These are phyloP conservation scores for Vigna radiata DNA, from an alignment of 306 rosid species.

Conservation along the genomic window DNA sequence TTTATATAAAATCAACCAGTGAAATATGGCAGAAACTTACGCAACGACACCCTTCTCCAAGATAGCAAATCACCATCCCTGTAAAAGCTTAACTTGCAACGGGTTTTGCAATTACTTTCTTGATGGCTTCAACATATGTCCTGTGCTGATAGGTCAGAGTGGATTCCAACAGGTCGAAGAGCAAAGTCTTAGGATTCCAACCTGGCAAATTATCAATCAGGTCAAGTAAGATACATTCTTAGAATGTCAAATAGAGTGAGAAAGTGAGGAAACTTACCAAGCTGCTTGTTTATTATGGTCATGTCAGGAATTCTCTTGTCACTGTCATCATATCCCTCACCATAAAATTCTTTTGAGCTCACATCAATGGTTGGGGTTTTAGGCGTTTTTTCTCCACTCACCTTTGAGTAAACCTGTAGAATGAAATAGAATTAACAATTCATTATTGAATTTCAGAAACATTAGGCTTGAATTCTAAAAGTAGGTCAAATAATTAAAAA, in stretches of 20 bases:
- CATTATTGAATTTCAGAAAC: conserved; percentile 20
- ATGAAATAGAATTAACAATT: conserved; percentile 18
- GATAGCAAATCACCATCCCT: conserved; percentile 34
- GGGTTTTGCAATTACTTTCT: conserved; percentile 77
- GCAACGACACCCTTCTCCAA: conserved; percentile 46
- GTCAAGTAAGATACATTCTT: conserved; percentile 17
- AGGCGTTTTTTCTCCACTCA: conserved; percentile 71
- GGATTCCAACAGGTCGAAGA: conserved; percentile 94
- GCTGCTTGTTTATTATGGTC: conserved; percentile 92
- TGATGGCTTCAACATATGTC: conserved; percentile 91
- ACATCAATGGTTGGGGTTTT: conserved; percentile 79
- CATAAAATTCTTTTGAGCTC: conserved; percentile 91
- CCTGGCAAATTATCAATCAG: conserved; percentile 50
- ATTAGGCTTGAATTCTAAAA: neutral
- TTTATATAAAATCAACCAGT: conserved; percentile 50
- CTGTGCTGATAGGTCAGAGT: conserved; percentile 97
- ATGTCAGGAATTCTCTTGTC: conserved; percentile 99
- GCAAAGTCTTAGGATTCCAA: conserved; percentile 93
- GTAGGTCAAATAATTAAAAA: neutral
- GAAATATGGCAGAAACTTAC: conserved; percentile 47
- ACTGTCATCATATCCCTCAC: conserved; percentile 94
- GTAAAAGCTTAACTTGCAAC: conserved; percentile 60
- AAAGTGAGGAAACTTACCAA: conserved; percentile 60
- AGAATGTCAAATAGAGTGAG: conserved; percentile 1
- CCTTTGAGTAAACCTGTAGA: conserved; percentile 85